Base-by-base conservation (phyloP, 139 green algal species). In the Volvox africanus region DNA sequence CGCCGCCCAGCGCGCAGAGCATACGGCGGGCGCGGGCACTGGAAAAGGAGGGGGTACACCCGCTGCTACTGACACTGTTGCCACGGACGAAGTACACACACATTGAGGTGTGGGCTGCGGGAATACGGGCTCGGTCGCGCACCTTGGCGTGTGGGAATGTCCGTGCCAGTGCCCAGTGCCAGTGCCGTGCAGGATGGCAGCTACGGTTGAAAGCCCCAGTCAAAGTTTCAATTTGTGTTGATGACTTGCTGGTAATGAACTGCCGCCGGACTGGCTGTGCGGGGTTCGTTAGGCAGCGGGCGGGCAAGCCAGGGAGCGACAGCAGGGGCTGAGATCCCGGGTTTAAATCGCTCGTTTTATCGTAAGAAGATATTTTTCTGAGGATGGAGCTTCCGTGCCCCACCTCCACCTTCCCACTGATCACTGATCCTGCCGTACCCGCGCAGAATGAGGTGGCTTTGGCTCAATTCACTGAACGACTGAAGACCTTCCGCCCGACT, bases 401-500 rank as follows among this genome's bases (percentile, higher is more conserved):
- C 73, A 90, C n/a, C 73, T 21, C 78, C 92, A 0, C 30, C 91
- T 21, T 44, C 78, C 78, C 37, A 6, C 36, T 44, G 24, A 35
- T 19, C 36, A 6, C 36, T 44, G 24, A 35, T 19, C 36, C 37
- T 13, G 24, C 37, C 85, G 33, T 61, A 80, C 2, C 89, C 92
- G 30, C 21, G 26, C 93, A 97, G 90, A 93, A 95, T 21, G 93
- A 97, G 94, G 92, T 91, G 20, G 89, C 82, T 9, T 78, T 97
- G 78, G 95, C 95, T 3, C 92, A 96, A n/a, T 97, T 99, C 67
- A 95, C 96, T 0, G 83, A 90, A 21, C 80, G 89, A 61, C 94
- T 99, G 30, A 93, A 93, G 19, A 83, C 76, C 18, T 99, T 98
- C 94, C 94, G 97, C 12, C 97, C 97, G 24, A 88, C 95, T 11